phyloP scores from a whole-genome alignment of 257 asterid species.

The Penstemon barbatus region DNA sequence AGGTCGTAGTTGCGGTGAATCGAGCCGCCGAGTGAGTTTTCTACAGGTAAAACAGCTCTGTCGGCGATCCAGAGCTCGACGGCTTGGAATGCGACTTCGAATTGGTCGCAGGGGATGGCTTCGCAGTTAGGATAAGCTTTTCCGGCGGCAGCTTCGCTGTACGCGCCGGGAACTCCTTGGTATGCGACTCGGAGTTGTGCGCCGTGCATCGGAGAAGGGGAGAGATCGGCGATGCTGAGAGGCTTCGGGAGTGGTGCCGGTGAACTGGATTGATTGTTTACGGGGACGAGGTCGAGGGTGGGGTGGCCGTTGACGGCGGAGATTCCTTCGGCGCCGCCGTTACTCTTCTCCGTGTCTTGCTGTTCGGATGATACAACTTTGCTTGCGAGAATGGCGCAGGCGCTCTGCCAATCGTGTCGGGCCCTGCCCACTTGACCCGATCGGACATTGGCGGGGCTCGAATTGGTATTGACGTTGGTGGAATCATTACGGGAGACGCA shows the following conservation, averaged over 20 bases:
- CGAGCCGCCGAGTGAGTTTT: slow-evolving; percentile 90
- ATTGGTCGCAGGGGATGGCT: slow-evolving; percentile 95
- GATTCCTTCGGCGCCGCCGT: no score
- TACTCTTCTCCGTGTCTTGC: slow-evolving; percentile 56
- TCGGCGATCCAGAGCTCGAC: slow-evolving; percentile 99
- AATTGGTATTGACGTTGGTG: slow-evolving; percentile 18
- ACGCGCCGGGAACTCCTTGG: slow-evolving; percentile 97
- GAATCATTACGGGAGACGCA: slow-evolving; percentile 31
- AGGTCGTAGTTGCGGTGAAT: slow-evolving; percentile 96
- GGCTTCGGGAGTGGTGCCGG: slow-evolving; percentile 56
- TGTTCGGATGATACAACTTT: slow-evolving; percentile 72
- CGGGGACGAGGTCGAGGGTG: slow-evolving; percentile 61
- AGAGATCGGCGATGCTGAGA: slow-evolving; percentile 65
- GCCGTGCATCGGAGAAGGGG: slow-evolving; percentile 93
- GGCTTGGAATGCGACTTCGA: slow-evolving; percentile 92
- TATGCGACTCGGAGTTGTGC: slow-evolving; percentile 83
- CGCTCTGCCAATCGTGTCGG: slow-evolving; percentile 93
- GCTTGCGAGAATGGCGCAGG: slow-evolving; percentile 86
- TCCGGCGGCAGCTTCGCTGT: slow-evolving; percentile 96
- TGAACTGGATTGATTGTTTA: slow-evolving; percentile 28
- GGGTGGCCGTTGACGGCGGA: slow-evolving; percentile 42
- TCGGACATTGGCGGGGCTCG: slow-evolving; percentile 7
- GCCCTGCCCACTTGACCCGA: slow-evolving; percentile 48
- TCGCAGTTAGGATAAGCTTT: slow-evolving; percentile 88
- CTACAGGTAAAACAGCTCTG: slow-evolving; percentile 92